Percentiles rank a stretch among this genome's conserved stretches.
phyloP scores from a whole-genome alignment of 2,329 filamentous ascomycete species.

The Penicillium sp. region DNA sequence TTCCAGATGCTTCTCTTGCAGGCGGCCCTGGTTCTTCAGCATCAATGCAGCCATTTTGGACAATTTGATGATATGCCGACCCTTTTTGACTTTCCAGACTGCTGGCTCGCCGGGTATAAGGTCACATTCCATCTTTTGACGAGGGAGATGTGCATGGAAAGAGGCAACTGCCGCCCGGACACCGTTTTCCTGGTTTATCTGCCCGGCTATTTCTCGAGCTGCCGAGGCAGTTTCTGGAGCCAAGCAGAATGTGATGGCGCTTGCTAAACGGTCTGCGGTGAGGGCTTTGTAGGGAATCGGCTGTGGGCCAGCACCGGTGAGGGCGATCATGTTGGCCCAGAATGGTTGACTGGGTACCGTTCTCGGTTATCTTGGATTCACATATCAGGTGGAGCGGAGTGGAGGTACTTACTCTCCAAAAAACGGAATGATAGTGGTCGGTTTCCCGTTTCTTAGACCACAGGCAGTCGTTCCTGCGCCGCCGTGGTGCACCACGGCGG shows the following conservation, averaged over 20 bases:
- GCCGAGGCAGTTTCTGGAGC: constrained; percentile 36
- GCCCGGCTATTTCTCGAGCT: constrained; percentile 38
- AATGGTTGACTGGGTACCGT: constrained; percentile 47
- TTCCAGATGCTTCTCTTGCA: constrained; percentile 22
- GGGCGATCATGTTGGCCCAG: constrained; percentile 54
- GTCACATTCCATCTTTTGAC: constrained; percentile 26
- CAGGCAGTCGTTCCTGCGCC: constrained; percentile 59
- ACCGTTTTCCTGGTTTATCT: constrained; percentile 46
- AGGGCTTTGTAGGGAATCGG: constrained; percentile 50
- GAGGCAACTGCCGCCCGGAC: constrained; percentile 43
- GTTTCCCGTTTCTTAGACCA: constrained; percentile 51
- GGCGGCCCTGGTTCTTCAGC: constrained; percentile 22
- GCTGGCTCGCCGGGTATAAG: constrained; percentile 29
- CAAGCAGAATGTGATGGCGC: constrained; percentile 48
- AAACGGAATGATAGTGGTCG: constrained; percentile 57
- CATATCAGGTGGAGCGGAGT: no score
- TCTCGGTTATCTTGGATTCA: neutral
- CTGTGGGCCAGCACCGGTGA: constrained; percentile 49
- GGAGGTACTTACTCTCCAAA: constrained; percentile 50
- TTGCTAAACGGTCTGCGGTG: constrained; percentile 45
- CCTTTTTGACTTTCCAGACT: constrained; percentile 17
- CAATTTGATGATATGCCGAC: constrained; percentile 13
- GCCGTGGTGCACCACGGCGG: constrained; percentile 58
- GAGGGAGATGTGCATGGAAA: constrained; percentile 43
- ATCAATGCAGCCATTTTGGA: constrained; percentile 27